A percentile compares a stretch with the other conserved stretches of the same genome.
Evolutionary conservation across 2,329 filamentous ascomycete species (phyloP).

Genomic region (Botrytis porri): DNA sequence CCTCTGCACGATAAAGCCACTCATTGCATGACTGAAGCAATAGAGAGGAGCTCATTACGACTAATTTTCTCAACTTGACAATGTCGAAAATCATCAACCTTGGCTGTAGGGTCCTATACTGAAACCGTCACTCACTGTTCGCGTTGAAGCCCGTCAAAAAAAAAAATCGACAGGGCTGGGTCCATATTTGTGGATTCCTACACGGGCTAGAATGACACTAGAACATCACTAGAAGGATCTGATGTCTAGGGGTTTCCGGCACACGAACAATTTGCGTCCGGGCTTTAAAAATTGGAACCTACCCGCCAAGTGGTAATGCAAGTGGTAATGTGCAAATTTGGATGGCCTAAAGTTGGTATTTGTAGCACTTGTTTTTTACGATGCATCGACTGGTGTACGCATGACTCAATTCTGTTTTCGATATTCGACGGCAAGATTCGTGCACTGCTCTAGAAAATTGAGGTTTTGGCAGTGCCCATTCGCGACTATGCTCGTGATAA

Average conservation of each 20-base stretch:
- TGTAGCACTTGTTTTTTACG: neutral
- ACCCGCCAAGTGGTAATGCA: neutral
- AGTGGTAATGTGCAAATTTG: neutral
- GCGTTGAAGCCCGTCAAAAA: conserved; percentile 3
- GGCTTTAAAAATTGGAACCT: neutral
- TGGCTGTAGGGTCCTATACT: neutral
- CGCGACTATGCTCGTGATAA: too few species aligned
- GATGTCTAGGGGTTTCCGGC: neutral
- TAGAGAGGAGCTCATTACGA: too few species aligned
- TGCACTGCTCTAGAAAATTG: neutral
- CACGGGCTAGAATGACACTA: neutral
- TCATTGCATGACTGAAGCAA: too few species aligned
- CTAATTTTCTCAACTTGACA: neutral
- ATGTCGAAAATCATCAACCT: neutral
- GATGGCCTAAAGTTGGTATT: neutral
- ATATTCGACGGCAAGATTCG: neutral
- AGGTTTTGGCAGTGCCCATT: neutral
- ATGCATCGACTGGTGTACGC: neutral
- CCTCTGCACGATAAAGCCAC: neutral
- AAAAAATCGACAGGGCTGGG: too few species aligned
- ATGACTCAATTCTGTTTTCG: neutral
- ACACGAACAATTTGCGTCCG: neutral
- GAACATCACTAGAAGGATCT: conserved; percentile 14
- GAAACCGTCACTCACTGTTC: neutral
- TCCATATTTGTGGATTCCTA: too few species aligned